Evolutionary conservation across 1,284 basidiomycete species (phyloP).

Genomic region (Apiotrichum siamense): DNA sequence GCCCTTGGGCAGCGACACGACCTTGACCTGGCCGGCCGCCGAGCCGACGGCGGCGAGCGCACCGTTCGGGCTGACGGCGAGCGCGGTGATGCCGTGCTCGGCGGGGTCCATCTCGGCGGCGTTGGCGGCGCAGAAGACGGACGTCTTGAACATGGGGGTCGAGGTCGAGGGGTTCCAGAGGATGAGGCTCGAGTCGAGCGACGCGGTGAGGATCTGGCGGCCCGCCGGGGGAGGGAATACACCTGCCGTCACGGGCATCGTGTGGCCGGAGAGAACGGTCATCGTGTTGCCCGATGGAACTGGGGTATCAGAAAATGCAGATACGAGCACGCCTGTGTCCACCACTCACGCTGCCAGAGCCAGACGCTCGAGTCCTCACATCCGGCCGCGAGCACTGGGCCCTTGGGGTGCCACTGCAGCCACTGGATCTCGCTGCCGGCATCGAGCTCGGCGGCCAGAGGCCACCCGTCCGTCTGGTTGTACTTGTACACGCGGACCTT

Average conservation of each 20-base stretch:
- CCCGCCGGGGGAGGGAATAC: conserved; percentile 67
- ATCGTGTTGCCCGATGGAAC: conserved; percentile 90
- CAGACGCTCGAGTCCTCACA: conserved; percentile 93
- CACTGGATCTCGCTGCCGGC: conserved; percentile 95
- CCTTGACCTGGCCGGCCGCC: conserved; percentile 70
- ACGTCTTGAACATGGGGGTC: conserved; percentile 60
- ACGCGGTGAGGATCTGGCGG: conserved; percentile 81
- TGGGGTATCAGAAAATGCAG: conserved; percentile 37
- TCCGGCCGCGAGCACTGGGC: conserved; percentile 79
- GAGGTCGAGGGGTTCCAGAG: conserved; percentile 78
- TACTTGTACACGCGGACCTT: conserved; percentile 84
- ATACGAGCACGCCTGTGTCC: too few species aligned
- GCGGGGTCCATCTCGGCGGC: conserved; percentile 49
- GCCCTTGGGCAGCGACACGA: conserved; percentile 80
- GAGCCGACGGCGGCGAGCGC: conserved; percentile 85
- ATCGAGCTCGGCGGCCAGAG: conserved; percentile 83
- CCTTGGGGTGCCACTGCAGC: conserved; percentile 94
- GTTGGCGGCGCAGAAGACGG: conserved; percentile 52
- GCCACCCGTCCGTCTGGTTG: conserved; percentile 72
- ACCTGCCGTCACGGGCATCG: conserved; percentile 75
- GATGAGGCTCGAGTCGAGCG: conserved; percentile 74
- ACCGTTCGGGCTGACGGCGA: conserved; percentile 76
- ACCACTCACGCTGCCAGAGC: conserved; percentile 80
- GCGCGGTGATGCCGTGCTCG: conserved; percentile 72
- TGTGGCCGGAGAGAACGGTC: conserved; percentile 93